A percentile compares a stretch with the other conserved stretches of the same genome.
phyloP scores from a whole-genome alignment of 805 yeast genomes.

The Hanseniaspora occidentalis region DNA sequence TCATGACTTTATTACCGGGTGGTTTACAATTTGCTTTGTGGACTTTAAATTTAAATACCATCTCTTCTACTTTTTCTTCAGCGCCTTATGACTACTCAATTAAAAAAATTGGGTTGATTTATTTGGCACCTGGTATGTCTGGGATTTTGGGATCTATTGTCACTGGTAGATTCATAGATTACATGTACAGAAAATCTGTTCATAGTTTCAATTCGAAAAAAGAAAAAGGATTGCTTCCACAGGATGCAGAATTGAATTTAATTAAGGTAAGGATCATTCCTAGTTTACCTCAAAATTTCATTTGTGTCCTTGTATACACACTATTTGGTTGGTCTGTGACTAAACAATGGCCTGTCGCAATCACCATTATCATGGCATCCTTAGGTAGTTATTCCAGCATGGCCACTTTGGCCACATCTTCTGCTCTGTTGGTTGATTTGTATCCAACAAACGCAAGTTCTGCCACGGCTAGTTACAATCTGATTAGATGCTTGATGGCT shows the following conservation, averaged over 20 bases:
- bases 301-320: constrained; percentile 30
- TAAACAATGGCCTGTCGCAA: constrained; percentile 36
- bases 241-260: constrained; percentile 37
- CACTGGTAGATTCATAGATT: constrained; percentile 47
- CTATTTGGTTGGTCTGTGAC: constrained; percentile 69
- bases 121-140: constrained; percentile 62
- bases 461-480: constrained; percentile 59
- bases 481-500: constrained; percentile 59
- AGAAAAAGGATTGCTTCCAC: constrained; percentile 9
- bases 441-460: constrained; percentile 62
- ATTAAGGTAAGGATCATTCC: constrained; percentile 37
- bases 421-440: constrained; percentile 65
- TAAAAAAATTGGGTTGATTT: constrained; percentile 55
- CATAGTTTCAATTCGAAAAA: constrained; percentile 38
- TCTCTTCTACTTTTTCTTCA: constrained; percentile 37
- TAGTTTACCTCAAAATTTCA: constrained; percentile 31
- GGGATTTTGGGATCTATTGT: constrained; percentile 47
- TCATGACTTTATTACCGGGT: constrained; percentile 39
- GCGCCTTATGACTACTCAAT: constrained; percentile 40
- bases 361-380: constrained; percentile 37
- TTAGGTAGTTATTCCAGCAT: constrained; percentile 40
- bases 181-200: constrained; percentile 21
- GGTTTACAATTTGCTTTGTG: constrained; percentile 57
- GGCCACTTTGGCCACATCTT: constrained; percentile 41
- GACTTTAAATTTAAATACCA: constrained; percentile 55